Evolutionary conservation across 2,329 filamentous ascomycete species (phyloP), one percentile per base, ranked within the genome.

Genomic region (Rasamsonia emersonii): DNA sequence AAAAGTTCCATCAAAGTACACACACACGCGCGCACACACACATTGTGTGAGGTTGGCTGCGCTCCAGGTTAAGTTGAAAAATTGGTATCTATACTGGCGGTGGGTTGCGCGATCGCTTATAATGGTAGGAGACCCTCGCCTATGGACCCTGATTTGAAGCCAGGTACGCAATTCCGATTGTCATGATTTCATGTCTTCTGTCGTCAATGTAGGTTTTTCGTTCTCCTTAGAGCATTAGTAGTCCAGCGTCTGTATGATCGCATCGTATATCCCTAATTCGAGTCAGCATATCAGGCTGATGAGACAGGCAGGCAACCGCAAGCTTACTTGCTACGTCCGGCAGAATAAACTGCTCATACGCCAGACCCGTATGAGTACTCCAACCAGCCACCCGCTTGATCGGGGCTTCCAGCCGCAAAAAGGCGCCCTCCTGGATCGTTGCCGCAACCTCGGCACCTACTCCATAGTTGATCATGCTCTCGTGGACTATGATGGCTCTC

Each of bases 361-460:
- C 56, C 50, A 95, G 58, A 0, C 85, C 82, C 18, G 78, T 79
- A 54, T 89, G 88, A 32, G 83, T 86, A 52, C 80, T 85, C 83
- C 84, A 93, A n/a, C 88, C 86, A 3, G 84, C 83, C 4, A 95
- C 79, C 30, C 88, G 73, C 43, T 79, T 75, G 5, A 95, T 83
- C 0, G 88, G 88, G 4, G 88, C 86, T 51, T 94, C 86, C 17
- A 95, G 62, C 3, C 79, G 71, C 41, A 91, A 55, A 53, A 95
- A 95, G 0, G 86, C 89, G 35, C 82, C 77, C 45, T 91, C 85
- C 55, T 94, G 86, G 31, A 95, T 83, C 2, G 82, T 82, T 0
- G 86, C 85, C 1, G 88, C 85, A 1, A 95, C 79, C 53, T 94
- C 86, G 4, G 88, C 86, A 2, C 88, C 88, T 10, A 94, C 75